phyloP scores from a whole-genome alignment of 106 monocot genomes.

The Posidonia australis region DNA sequence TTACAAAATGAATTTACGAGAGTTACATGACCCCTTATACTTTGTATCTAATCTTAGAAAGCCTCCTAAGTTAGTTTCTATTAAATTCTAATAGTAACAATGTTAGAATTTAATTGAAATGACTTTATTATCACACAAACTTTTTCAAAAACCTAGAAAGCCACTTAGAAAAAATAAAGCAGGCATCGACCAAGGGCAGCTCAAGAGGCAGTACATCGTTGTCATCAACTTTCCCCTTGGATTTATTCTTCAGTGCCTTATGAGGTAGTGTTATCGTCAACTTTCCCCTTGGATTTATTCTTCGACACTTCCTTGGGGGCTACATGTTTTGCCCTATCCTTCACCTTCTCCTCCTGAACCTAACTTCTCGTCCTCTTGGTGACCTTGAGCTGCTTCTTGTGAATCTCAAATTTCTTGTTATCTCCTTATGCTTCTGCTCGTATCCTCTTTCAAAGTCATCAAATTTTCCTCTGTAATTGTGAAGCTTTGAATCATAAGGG shows the following conservation, averaged over 20 bases:
- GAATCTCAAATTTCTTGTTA: constrained; percentile 85
- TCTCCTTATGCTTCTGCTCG: constrained; percentile 89
- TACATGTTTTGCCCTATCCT: constrained; percentile 59
- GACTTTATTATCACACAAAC: too few species aligned
- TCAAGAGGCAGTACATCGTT: constrained; percentile 45
- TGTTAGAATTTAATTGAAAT: too few species aligned
- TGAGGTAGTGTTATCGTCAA: constrained; percentile 36
- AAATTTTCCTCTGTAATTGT: constrained; percentile 77
- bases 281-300: constrained; percentile 53
- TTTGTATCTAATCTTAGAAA: too few species aligned
- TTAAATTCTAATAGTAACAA: too few species aligned
- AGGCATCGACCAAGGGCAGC: too few species aligned
- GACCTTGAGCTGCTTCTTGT: constrained; percentile 77
- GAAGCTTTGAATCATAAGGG: constrained; percentile 70
- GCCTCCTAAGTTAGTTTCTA: too few species aligned
- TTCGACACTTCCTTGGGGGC: constrained; percentile 63
- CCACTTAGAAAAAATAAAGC: too few species aligned
- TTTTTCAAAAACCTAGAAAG: too few species aligned
- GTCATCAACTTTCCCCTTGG: constrained; percentile 50
- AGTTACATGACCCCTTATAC: too few species aligned
- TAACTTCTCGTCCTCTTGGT: constrained; percentile 70
- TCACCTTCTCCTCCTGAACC: constrained; percentile 81
- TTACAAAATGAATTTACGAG: too few species aligned
- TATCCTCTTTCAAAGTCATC: constrained; percentile 88
- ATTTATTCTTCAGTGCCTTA: constrained; percentile 52